phyloP scores from a whole-genome alignment of 2,329 filamentous ascomycete species.

The Chaetothyriales sp. region DNA sequence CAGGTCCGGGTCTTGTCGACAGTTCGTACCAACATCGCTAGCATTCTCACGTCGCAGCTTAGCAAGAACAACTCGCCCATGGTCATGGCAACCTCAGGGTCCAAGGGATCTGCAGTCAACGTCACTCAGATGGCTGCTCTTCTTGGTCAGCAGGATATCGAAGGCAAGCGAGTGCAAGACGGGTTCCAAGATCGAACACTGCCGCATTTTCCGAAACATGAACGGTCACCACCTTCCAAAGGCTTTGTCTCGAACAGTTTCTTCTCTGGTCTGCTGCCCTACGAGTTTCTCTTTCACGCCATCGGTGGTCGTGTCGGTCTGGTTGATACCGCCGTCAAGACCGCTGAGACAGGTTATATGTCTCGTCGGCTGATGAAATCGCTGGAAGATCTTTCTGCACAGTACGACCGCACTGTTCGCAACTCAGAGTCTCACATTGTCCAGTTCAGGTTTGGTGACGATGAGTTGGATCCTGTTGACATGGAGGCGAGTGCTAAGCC shows the following conservation, averaged over 20 bases:
- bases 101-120: slow-evolving; percentile 94
- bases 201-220: slow-evolving; percentile 89
- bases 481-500: slow-evolving; percentile 93
- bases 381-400: slow-evolving; percentile 79
- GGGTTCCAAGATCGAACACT: slow-evolving; percentile 92
- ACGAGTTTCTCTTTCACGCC: slow-evolving; percentile 94
- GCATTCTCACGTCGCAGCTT: slow-evolving; percentile 76
- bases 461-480: slow-evolving; percentile 87
- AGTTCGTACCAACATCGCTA: slow-evolving; percentile 80
- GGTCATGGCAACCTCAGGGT: slow-evolving; percentile 94
- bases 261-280: slow-evolving; percentile 77
- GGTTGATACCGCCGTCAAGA: slow-evolving; percentile 90
- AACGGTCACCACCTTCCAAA: slow-evolving; percentile 81
- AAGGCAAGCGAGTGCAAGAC: slow-evolving; percentile 77
- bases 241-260: slow-evolving; percentile 97
- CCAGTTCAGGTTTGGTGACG: slow-evolving; percentile 94
- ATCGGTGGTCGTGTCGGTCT: slow-evolving; percentile 97
- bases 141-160: slow-evolving; percentile 96
- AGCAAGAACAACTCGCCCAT: slow-evolving; percentile 85
- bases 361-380: slow-evolving; percentile 96
- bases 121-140: slow-evolving; percentile 97
- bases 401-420: slow-evolving; percentile 88
- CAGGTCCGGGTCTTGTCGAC: slow-evolving; percentile 85
- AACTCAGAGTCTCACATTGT: slow-evolving; percentile 80
- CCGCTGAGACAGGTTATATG: slow-evolving; percentile 98